Conservation (phyloP, 495 filamentous ascomycete species). For the Cairneyella variabilis region DNA sequence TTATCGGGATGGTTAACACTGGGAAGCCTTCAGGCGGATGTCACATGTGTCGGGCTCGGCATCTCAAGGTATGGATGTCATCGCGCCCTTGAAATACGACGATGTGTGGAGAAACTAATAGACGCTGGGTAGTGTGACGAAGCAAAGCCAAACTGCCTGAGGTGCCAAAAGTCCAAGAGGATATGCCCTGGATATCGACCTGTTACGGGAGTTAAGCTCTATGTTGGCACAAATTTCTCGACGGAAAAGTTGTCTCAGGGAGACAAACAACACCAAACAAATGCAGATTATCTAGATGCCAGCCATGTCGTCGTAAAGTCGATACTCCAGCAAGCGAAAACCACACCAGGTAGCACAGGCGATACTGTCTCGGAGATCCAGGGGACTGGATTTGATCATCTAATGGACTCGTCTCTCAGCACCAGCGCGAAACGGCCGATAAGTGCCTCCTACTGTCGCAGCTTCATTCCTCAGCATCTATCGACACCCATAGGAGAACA, state of each 20-base stretch:
- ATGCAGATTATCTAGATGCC: background rate
- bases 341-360: background rate
- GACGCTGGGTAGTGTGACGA: slow-evolving; percentile 72
- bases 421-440: background rate
- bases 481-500: slow-evolving; percentile 37
- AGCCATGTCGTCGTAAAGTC: too few relatives aligned
- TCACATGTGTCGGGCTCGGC: too few relatives aligned
- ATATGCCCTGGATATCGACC: slow-evolving; percentile 65
- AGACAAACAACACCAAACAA: slow-evolving; percentile 16
- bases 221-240: slow-evolving; percentile 57
- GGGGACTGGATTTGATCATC: too few relatives aligned
- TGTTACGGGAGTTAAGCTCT: slow-evolving; percentile 62
- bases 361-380: background rate
- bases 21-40: too few relatives aligned
- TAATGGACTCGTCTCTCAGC: too few relatives aligned
- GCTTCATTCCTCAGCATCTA: slow-evolving; percentile 20
- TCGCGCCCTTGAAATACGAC: too few relatives aligned
- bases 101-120: too few relatives aligned
- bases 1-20: too few relatives aligned
- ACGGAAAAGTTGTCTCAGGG: slow-evolving; percentile 39
- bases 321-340: too few relatives aligned
- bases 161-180: slow-evolving; percentile 61
- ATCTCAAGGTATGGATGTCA: too few relatives aligned
- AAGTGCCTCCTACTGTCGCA: background rate
- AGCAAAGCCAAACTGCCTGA: slow-evolving; percentile 60